A percentile compares a stretch with the other conserved stretches of the same genome.
These are phyloP conservation scores for Fragaria ananassa DNA, from an alignment of 306 rosid species.

Conservation along the genomic window DNA sequence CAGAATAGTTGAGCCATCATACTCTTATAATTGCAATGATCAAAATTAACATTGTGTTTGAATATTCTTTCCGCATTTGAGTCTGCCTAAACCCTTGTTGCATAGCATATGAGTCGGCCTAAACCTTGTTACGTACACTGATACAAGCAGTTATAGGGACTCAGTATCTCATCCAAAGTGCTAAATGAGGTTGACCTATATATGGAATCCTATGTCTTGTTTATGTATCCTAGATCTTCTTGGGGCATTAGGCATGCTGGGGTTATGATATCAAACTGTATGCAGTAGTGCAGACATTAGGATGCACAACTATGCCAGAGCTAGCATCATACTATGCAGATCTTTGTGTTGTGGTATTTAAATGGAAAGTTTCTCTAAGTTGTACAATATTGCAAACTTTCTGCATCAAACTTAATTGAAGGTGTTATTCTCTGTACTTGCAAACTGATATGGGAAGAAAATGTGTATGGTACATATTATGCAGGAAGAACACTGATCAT, in stretches of 20 bases:
- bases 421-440: neutral
- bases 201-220: neutral
- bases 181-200: neutral
- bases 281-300: neutral
- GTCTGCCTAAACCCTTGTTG: neutral
- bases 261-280: neutral
- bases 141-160: neutral
- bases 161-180: neutral
- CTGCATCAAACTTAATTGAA: neutral
- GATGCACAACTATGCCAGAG: neutral
- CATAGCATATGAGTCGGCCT: neutral
- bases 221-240: neutral
- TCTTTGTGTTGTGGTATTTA: neutral
- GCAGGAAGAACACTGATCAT: constrained; percentile 67
- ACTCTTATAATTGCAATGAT: neutral
- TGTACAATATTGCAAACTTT: neutral
- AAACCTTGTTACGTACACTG: neutral
- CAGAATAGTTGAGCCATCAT: neutral
- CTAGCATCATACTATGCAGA: neutral
- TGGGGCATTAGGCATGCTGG: neutral
- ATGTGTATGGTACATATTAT: constrained; percentile 5
- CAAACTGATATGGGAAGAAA: constrained; percentile 3
- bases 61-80: neutral
- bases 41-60: neutral
- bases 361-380: neutral